These are phyloP conservation scores for Psilocybe azurescens DNA, from an alignment of 768 basidiomycete genomes.

Conservation along the genomic window DNA sequence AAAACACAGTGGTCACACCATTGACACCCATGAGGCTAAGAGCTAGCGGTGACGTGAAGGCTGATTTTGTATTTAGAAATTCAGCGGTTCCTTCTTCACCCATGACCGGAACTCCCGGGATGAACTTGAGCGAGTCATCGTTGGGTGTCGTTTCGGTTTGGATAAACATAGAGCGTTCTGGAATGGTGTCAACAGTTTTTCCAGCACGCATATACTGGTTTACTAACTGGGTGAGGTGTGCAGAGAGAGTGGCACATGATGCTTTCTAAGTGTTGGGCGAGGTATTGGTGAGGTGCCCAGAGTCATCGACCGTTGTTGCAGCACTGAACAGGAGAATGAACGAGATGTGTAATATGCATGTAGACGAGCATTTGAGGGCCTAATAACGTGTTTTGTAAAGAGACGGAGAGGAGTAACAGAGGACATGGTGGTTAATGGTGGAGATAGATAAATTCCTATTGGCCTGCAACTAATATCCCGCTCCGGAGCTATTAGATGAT, in stretches of 20 bases:
- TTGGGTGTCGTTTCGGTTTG: conserved; percentile 98
- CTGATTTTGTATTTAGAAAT: conserved; percentile 88
- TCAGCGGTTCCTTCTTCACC: conserved; percentile 88
- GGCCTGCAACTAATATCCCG: conserved; percentile 1
- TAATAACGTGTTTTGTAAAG: conserved; percentile 20
- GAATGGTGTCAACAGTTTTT: neutral
- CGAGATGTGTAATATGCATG: conserved; percentile 16
- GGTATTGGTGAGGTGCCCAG: conserved; percentile 14
- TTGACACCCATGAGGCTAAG: conserved; percentile 94
- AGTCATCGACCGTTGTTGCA: conserved; percentile 5
- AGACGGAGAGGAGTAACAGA: conserved; percentile 25
- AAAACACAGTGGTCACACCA: conserved; percentile 89
- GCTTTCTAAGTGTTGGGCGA: conserved; percentile 11
- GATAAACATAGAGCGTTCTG: conserved; percentile 94
- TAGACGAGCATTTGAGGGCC: conserved; percentile 14
- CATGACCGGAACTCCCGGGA: conserved; percentile 92
- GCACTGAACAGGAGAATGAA: conserved; percentile 17
- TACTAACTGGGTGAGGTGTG: conserved; percentile 20
- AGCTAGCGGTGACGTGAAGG: conserved; percentile 92
- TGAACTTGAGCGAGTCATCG: conserved; percentile 97
- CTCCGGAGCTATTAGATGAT: neutral
- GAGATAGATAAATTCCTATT: conserved; percentile 15
- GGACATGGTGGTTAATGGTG: conserved; percentile 27
- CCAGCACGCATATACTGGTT: conserved; percentile 3
- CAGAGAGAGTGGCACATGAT: conserved; percentile 8